Evolutionary conservation across 2,329 filamentous ascomycete genomes (phyloP), one percentile per base, ranked within the genome.

Genomic region (Pseudogymnoascus sp.): DNA sequence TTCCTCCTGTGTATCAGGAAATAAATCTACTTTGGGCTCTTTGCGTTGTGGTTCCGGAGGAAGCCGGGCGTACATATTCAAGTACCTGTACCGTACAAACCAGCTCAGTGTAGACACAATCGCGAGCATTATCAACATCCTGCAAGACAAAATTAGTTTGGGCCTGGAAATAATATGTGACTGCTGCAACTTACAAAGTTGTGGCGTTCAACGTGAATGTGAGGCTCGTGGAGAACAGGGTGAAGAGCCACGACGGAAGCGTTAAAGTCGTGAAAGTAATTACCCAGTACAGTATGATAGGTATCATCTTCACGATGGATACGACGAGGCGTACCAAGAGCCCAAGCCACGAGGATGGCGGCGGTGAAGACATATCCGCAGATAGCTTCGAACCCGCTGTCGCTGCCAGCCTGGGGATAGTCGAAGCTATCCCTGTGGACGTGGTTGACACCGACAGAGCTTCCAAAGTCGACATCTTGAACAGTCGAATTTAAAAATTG

Each of bases 151-250:
- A 58, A 63, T 66, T 63, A 69, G 64, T 33, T 60, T 45, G 41
- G 59, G 45, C 39, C 10, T 10, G 3, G 8, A 35, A 13, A 59
- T 58, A 21, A 41, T 21, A 60, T 6, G 37, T 21, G 12, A 10
- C 23, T 28, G 19, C 5, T n/a, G 8, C 5, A 37, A 68, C 85
- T 71, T 83, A 95, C 85, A 99, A 74, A 15, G 94, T 99, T 18
- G 92, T 97, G 67, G 94, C 92, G 72, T 97, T 97, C 92, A 99
- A 95, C 9, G 94, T 99, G 70, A 99, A 90, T 0, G 94, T 99
- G 77, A 95, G 78, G 73, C 89, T 96, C 64, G 90, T 92, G 5
- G 91, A 96, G 70, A 96, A 90, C 63, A 96, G 78, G 5, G 85
- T 89, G 72, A 95, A 99, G 15, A 97, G 82, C 73, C 94, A 84